These are phyloP conservation scores for Amanita rimosa DNA, from an alignment of 768 basidiomycete genomes.

Conservation along the genomic window DNA sequence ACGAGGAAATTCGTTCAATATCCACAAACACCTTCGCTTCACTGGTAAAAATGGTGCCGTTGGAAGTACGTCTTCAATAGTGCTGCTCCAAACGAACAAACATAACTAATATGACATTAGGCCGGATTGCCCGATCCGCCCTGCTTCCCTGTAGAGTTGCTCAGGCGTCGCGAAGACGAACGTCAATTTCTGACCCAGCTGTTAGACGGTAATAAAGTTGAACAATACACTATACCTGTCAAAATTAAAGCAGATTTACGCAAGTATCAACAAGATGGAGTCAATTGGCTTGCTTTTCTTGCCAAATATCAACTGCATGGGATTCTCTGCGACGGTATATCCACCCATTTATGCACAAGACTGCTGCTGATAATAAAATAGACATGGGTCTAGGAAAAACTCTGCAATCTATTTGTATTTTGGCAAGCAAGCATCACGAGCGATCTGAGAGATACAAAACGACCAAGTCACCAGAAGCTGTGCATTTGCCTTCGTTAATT, in stretches of 20 bases:
- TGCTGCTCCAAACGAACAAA: background rate
- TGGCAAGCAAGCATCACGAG: slow-evolving; percentile 90
- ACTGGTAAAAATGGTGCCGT: slow-evolving; percentile 94
- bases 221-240: slow-evolving; percentile 79
- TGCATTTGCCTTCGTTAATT: slow-evolving; percentile 89
- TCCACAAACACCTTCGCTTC: slow-evolving; percentile 98
- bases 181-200: slow-evolving; percentile 89
- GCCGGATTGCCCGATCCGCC: slow-evolving; percentile 95
- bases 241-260: slow-evolving; percentile 88
- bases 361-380: slow-evolving; percentile 17
- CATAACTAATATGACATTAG: slow-evolving; percentile 24
- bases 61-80: slow-evolving; percentile 55
- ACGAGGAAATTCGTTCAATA: slow-evolving; percentile 85
- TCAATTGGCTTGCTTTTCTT: slow-evolving; percentile 97
- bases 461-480: slow-evolving; percentile 60
- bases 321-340: slow-evolving; percentile 90
- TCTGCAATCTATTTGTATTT: slow-evolving; percentile 92
- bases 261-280: slow-evolving; percentile 96
- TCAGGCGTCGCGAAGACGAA: slow-evolving; percentile 79
- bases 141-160: slow-evolving; percentile 79
- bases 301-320: slow-evolving; percentile 98
- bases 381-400: slow-evolving; percentile 99
- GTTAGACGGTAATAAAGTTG: slow-evolving; percentile 90
- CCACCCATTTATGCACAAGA: background rate
- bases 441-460: slow-evolving; percentile 56